These are phyloP conservation scores for Kappamyces sp. DNA, from an alignment of 192 early-diverging fungal species.

Conservation along the genomic window DNA sequence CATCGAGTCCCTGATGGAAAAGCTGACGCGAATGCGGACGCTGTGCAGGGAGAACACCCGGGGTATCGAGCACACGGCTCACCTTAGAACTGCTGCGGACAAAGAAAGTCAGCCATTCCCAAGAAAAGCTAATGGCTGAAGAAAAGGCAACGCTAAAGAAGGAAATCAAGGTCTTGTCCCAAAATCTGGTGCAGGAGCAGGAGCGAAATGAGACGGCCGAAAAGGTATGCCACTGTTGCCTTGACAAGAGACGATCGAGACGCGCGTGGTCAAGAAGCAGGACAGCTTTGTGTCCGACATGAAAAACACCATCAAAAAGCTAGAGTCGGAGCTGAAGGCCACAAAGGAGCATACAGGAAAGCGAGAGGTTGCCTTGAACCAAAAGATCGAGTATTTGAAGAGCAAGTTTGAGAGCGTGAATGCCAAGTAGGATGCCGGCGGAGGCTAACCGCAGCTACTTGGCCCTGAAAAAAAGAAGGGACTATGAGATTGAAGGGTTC, in stretches of 20 bases:
- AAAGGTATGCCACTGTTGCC: slow-evolving; percentile 21
- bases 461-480: slow-evolving; percentile 43
- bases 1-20: slow-evolving; percentile 37
- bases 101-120: slow-evolving; percentile 35
- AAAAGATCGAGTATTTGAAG: slow-evolving; percentile 22
- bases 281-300: slow-evolving; percentile 32
- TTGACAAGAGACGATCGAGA: slow-evolving; percentile 34
- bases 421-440: slow-evolving; percentile 26
- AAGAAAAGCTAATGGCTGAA: slow-evolving; percentile 42
- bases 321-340: slow-evolving; percentile 18
- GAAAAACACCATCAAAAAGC: slow-evolving; percentile 22
- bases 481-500: slow-evolving; percentile 64
- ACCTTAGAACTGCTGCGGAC: slow-evolving; percentile 44
- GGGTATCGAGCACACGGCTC: slow-evolving; percentile 14
- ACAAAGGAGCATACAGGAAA: slow-evolving; percentile 23
- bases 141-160: slow-evolving; percentile 36
- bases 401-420: slow-evolving; percentile 21
- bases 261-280: slow-evolving; percentile 30
- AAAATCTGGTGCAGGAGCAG: slow-evolving; percentile 26
- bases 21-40: slow-evolving; percentile 27
- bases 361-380: slow-evolving; percentile 20
- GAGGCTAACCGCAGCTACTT: slow-evolving; percentile 32
- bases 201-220: slow-evolving; percentile 29
- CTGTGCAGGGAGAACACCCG: slow-evolving; percentile 43
- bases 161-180: slow-evolving; percentile 21